Evolutionary conservation across 371 early-diverging fungal genomes (phyloP).

Genomic region (Rhizomucor miehei): DNA sequence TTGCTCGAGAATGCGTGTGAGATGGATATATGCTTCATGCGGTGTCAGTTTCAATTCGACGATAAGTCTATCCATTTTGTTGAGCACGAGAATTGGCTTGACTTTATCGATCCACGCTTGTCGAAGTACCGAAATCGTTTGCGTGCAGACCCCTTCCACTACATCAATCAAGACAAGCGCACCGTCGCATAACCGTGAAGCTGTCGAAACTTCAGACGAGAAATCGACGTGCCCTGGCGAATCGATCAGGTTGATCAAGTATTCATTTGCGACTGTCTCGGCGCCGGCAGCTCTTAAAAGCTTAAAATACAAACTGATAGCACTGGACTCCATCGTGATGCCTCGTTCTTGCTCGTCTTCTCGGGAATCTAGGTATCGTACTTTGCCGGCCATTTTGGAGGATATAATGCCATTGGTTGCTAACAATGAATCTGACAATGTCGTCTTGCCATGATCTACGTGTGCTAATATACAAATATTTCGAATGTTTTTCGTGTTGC

Average conservation of each 20-base stretch:
- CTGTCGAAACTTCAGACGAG: conserved; percentile 94
- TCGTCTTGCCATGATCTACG: conserved; percentile 99
- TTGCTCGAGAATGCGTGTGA: conserved; percentile 92
- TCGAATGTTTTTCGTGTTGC: conserved; percentile 68
- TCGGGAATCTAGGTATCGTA: conserved; percentile 98
- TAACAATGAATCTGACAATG: conserved; percentile 96
- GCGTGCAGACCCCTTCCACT: conserved; percentile 98
- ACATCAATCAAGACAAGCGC: conserved; percentile 97
- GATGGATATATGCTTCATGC: conserved; percentile 85
- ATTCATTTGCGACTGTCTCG: conserved; percentile 56
- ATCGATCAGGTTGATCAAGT: conserved; percentile 97
- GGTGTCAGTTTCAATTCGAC: conserved; percentile 92
- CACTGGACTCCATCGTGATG: conserved; percentile 99
- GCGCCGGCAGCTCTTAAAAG: conserved; percentile 43
- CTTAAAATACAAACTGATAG: conserved; percentile 90
- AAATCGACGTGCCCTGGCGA: conserved; percentile 99
- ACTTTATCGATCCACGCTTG: conserved; percentile 94
- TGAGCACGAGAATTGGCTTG: conserved; percentile 92
- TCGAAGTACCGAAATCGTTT: conserved; percentile 94
- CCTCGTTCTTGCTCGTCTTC: conserved; percentile 99
- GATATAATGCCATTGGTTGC: conserved; percentile 98
- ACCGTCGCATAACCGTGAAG: conserved; percentile 96
- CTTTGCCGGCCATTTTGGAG: conserved; percentile 93
- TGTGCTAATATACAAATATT: conserved; percentile 98
- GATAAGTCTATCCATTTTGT: conserved; percentile 98